A percentile compares a stretch with the other conserved stretches of the same genome.
Evolutionary conservation across 495 filamentous ascomycete genomes (phyloP).

Genomic region (Neurospora pannonica): DNA sequence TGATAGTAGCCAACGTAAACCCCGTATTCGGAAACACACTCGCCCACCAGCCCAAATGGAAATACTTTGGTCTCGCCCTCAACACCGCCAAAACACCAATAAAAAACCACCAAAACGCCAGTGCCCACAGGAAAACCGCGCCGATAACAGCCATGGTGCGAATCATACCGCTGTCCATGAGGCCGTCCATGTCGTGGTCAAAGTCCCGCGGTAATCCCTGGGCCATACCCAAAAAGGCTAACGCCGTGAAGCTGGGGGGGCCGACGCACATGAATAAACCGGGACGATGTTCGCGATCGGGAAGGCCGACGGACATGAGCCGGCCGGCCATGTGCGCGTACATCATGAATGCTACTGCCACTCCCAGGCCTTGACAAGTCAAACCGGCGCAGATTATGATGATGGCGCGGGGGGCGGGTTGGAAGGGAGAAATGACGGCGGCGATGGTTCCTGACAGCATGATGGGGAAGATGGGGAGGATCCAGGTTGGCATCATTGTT

Average conservation of each 20-base stretch:
- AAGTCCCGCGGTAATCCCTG: slow-evolving; percentile 24
- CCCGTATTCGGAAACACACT: slow-evolving; percentile 55
- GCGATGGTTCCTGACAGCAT: slow-evolving; percentile 47
- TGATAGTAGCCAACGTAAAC: slow-evolving; percentile 42
- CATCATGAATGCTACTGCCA: slow-evolving; percentile 42
- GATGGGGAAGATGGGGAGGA: slow-evolving; percentile 48
- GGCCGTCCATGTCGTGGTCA: slow-evolving; percentile 21
- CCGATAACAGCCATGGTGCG: slow-evolving; percentile 42
- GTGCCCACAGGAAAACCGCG: slow-evolving; percentile 61
- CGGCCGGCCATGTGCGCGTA: slow-evolving; percentile 53
- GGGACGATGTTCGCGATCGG: slow-evolving; percentile 35
- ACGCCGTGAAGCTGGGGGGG: slow-evolving; percentile 52
- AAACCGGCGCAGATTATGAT: slow-evolving; percentile 41
- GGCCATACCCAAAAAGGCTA: slow-evolving; percentile 22
- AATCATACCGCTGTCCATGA: slow-evolving; percentile 22
- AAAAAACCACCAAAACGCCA: slow-evolving; percentile 69
- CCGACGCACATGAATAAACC: slow-evolving; percentile 67
- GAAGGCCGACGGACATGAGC: slow-evolving; percentile 52
- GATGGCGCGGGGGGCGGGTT: slow-evolving; percentile 30
- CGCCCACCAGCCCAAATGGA: slow-evolving; percentile 48
- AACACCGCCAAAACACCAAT: slow-evolving; percentile 50
- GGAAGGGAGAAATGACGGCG: slow-evolving; percentile 31
- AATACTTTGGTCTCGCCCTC: slow-evolving; percentile 39
- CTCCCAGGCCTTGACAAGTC: slow-evolving; percentile 44
- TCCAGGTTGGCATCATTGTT: slow-evolving; percentile 48